Evolutionary conservation across 257 asterid species (phyloP), one percentile per base, ranked within the genome.

Genomic region (Lycium barbarum): DNA sequence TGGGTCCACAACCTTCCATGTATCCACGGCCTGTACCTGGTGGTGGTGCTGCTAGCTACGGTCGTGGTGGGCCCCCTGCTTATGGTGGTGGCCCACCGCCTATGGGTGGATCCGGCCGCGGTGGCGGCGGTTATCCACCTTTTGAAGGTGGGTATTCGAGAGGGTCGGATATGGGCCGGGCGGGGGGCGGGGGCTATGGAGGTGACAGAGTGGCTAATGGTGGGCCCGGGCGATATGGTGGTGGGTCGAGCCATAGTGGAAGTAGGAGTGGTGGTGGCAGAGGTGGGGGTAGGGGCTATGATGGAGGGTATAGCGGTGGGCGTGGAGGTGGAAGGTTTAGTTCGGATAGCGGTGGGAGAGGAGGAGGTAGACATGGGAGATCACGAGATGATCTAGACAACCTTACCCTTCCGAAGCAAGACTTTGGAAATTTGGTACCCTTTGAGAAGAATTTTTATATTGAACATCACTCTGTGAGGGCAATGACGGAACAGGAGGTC

Each of bases 401-500:
- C 80, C 91, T 95, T 84, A 65, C 90, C 80, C 98, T 94, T 76
- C 98, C 98, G 6, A 94, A 90, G 84, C 97, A 88, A 67, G 97
- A 95, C 84, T 95, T 95, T 84, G 90, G 95, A 67, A 90, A 93
- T 84, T 88, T 94, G 91, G 95, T 91, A 54, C 88, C 95, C 33
- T 94, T 95, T 81, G 91, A 90, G 89, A 95, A 95, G 93, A 93
- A 92, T 72, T 95, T 95, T 85, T 94, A 95, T 86, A 85, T 91
- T 82, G 99, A 95, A 92, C 89, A 88, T 81, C 94, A 92, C 9
- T 89, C 97, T 2, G 93, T 95, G 83, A 88, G 94, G 89, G 91
- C 92, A 65, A 93, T 95, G 98, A 88, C 90, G 9, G 96, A 93
- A 80, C 94, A 90, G 84, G 98, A 95, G 73, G 93, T 87, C 86